A percentile compares a stretch with the other conserved stretches of the same genome.
Evolutionary conservation across 495 filamentous ascomycete species (phyloP).

Genomic region (Xylaria longipes): DNA sequence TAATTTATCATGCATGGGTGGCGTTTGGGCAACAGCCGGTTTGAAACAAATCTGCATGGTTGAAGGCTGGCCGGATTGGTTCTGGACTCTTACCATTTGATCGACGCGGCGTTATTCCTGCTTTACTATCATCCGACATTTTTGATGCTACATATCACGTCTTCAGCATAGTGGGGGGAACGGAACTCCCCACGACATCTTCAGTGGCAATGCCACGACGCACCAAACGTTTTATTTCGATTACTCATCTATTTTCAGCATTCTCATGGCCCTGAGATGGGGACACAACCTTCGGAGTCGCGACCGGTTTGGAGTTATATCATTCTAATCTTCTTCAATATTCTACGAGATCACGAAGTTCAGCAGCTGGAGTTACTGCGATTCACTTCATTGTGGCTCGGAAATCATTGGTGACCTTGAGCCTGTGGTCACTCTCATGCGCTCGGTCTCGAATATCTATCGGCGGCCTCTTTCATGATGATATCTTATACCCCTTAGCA

Average conservation of each 20-base stretch:
- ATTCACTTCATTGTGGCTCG: slow-evolving; percentile 21
- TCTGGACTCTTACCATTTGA: slow-evolving; percentile 33
- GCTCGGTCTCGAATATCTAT: slow-evolving; percentile 32
- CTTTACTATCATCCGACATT: slow-evolving; percentile 35
- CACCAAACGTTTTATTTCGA: slow-evolving; percentile 24
- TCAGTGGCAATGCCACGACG: slow-evolving; percentile 22
- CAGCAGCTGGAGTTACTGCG: slow-evolving; percentile 30
- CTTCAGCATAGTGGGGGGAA: slow-evolving; percentile 29
- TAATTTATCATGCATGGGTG: slow-evolving; percentile 63
- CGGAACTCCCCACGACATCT: slow-evolving; percentile 28
- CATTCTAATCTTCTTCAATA: slow-evolving; percentile 30
- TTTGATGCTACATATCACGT: slow-evolving; percentile 32
- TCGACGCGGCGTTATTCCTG: slow-evolving; percentile 33
- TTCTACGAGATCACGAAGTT: slow-evolving; percentile 38
- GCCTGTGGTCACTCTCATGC: slow-evolving; percentile 37
- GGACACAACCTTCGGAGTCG: slow-evolving; percentile 34
- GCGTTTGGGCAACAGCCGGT: slow-evolving; percentile 46
- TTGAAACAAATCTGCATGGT: slow-evolving; percentile 35
- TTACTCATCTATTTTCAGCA: slow-evolving; percentile 28
- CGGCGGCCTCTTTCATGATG: slow-evolving; percentile 33
- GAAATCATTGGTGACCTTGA: slow-evolving; percentile 34
- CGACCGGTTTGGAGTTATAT: slow-evolving; percentile 42
- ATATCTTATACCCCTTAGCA: slow-evolving; percentile 39
- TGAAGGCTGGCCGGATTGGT: slow-evolving; percentile 35
- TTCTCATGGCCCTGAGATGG: slow-evolving; percentile 34